Evolutionary conservation across 441 rosid species (phyloP), one percentile per base, ranked within the genome.

Genomic region (Theobroma grandiflorum): DNA sequence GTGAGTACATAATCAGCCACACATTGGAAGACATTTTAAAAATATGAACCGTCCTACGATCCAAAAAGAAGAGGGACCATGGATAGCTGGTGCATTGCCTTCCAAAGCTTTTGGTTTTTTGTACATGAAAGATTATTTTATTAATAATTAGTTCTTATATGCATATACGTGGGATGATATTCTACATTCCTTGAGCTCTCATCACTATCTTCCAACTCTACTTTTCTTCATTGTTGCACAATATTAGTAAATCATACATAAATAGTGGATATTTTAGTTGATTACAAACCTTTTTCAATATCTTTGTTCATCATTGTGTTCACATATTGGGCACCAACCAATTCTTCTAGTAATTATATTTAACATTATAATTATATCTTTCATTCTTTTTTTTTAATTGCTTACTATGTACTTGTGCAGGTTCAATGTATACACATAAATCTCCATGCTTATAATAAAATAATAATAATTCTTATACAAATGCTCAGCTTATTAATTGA

Each of bases 251-350:
- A 52, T 20, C 11, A 64, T 37, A 64, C 45, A 38, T 8, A 65
- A 65, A 18, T 16, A 16, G 18, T 35, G 69, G 47, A 65, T 37
- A 38, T 65, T 40, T 6, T n/a, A 42, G 50, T 42, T 38, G 50
- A 66, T 16, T 40, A 10, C 3, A 66, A 45, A 69, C 47, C 11
- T 45, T 69, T 71, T 49, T 31, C 14, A 49, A 50, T 8, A 71
- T 71, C 43, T 8, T 26, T 49, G 42, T 70, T 49, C 55, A 70
- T 31, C 74, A 70, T 50, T 71, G 26, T 71, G 74, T 71, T 50
- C 59, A 49, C 74, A 8, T 49, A 71, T 33, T 50, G 59, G 59
- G 59, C 22, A 50, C 31, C 74, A 33, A 71, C 20, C 74, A 69
- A 3, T 15, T 49, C 33, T 31, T 50, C 42, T 50, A 7, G 42